phyloP scores from a whole-genome alignment of 352 stramenopile genomes.

The Pythium brachiatum region DNA sequence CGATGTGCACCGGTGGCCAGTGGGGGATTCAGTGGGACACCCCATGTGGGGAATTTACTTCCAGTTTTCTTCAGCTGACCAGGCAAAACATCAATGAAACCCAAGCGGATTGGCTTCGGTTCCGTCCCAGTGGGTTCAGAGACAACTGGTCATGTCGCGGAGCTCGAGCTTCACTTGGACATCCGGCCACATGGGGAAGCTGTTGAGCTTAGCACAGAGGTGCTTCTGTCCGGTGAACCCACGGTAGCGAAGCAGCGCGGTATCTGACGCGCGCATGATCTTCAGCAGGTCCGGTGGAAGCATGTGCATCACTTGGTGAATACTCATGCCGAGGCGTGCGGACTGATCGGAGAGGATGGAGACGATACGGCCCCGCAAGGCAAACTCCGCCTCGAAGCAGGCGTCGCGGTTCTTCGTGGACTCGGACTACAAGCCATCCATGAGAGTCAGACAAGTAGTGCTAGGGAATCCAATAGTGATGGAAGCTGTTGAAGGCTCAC shows the following conservation, averaged over 20 bases:
- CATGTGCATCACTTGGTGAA: slow-evolving; percentile 2
- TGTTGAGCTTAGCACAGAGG: slow-evolving; percentile 21
- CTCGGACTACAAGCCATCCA: not conserved
- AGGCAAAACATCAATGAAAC: no score
- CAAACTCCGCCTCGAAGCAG: slow-evolving; percentile 11
- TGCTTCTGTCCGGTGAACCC: slow-evolving; percentile 22
- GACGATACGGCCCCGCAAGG: slow-evolving; percentile 6
- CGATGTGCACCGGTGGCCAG: not conserved
- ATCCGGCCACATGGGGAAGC: slow-evolving; percentile 10
- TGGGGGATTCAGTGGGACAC: not conserved
- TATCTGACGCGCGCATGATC: slow-evolving; percentile 10
- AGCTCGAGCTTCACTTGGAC: not conserved
- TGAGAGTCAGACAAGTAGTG: not conserved
- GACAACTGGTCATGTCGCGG: not conserved
- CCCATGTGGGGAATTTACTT: not conserved
- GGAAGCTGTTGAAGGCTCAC: slow-evolving; percentile 2
- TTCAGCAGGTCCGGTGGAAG: slow-evolving; percentile 4
- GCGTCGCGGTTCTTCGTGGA: slow-evolving; percentile 6
- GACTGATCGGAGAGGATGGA: not conserved
- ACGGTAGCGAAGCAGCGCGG: slow-evolving; percentile 14
- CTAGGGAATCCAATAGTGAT: not conserved
- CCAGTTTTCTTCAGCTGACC: no score
- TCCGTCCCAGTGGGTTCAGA: not conserved
- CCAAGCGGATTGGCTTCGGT: not conserved
- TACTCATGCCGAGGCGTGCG: not conserved